A percentile compares a stretch with the other conserved stretches of the same genome.
phyloP scores from a whole-genome alignment of 768 basidiomycete genomes.

The Rhizopogon vinicolor region DNA sequence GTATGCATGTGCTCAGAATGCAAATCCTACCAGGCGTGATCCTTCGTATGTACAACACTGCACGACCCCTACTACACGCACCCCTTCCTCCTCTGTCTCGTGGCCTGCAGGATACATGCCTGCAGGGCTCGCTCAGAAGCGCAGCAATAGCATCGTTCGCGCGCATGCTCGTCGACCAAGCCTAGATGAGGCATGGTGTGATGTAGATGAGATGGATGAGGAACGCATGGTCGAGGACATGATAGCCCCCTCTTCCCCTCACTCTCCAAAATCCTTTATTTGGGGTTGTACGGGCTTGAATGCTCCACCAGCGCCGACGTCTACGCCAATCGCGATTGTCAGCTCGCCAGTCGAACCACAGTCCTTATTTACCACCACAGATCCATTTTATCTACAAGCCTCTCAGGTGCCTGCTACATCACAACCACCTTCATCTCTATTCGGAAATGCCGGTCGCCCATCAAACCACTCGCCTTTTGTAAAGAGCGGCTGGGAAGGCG shows the following conservation, averaged over 20 bases:
- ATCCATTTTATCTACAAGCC: conserved; percentile 46
- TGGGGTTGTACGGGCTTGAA: conserved; percentile 17
- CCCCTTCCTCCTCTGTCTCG: conserved; percentile 24
- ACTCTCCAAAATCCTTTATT: conserved; percentile 14
- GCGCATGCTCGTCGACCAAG: conserved; percentile 13
- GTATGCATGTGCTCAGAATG: conserved; percentile 15
- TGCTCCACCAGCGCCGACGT: conserved; percentile 19
- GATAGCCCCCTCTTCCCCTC: conserved; percentile 30
- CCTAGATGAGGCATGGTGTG: conserved; percentile 23
- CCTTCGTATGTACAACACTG: conserved; percentile 34
- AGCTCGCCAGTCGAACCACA: conserved; percentile 19
- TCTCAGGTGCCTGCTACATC: conserved; percentile 28
- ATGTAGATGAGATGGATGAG: conserved; percentile 39
- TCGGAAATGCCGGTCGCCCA: conserved; percentile 33
- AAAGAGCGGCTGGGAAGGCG: conserved; percentile 8
- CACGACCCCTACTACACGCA: conserved; percentile 35
- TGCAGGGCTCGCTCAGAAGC: conserved; percentile 18
- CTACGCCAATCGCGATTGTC: conserved; percentile 10
- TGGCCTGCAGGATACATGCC: conserved; percentile 24
- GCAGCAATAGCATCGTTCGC: conserved; percentile 24
- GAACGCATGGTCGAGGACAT: conserved; percentile 44
- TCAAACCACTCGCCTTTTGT: conserved; percentile 37
- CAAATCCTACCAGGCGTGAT: conserved; percentile 22
- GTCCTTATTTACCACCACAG: conserved; percentile 40
- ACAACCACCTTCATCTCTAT: conserved; percentile 28